Evolutionary conservation across 345 rosid species (phyloP).

Genomic region (Boechera stricta): DNA sequence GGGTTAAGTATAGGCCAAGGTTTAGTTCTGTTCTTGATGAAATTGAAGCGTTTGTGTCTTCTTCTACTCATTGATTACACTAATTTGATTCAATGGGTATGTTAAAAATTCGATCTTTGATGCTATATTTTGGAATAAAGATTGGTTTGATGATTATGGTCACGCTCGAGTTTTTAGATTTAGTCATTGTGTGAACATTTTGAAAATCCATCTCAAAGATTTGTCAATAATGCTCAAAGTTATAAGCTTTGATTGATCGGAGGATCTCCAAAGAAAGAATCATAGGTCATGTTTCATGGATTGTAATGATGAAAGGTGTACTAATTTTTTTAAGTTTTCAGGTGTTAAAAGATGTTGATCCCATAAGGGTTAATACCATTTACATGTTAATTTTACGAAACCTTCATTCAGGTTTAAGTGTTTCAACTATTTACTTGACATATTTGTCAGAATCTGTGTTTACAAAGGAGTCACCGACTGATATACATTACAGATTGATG

Average conservation of each 20-base stretch:
- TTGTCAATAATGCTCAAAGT: neutral
- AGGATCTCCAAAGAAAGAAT: too few species aligned
- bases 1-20: constrained; percentile 46
- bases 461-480: neutral
- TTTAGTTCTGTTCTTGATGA: constrained; percentile 47
- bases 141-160: neutral
- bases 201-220: too few species aligned
- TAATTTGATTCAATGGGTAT: constrained; percentile 7
- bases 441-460: neutral
- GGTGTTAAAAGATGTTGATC: neutral
- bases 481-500: neutral
- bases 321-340: neutral
- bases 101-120: constrained; percentile 13
- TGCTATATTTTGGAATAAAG: neutral
- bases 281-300: neutral
- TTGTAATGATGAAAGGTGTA: neutral
- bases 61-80: constrained; percentile 16
- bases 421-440: neutral
- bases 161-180: neutral
- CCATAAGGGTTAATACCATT: neutral
- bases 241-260: neutral
- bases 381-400: neutral
- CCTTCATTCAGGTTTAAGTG: neutral
- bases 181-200: too few species aligned
- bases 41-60: constrained; percentile 49